These are phyloP conservation scores for Lentinula edodes DNA, from an alignment of 768 basidiomycete species.

Conservation along the genomic window DNA sequence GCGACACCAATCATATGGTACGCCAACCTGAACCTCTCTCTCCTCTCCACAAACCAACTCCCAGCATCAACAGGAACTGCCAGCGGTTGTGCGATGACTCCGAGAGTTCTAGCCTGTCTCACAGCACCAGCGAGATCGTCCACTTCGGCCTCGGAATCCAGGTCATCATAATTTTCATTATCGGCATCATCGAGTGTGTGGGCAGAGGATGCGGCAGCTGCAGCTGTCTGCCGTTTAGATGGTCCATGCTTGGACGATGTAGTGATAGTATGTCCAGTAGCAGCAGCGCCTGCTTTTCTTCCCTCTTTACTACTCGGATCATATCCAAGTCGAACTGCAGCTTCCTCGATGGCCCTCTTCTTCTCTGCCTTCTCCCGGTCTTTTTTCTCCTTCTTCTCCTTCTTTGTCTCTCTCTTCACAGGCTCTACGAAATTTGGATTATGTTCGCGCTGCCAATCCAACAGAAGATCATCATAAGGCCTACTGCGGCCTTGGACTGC, in stretches of 20 bases:
- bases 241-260: not conserved
- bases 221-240: constrained; percentile 23
- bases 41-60: constrained; percentile 76
- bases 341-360: constrained; percentile 67
- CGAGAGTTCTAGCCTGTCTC: constrained; percentile 47
- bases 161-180: constrained; percentile 67
- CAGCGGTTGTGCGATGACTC: constrained; percentile 57
- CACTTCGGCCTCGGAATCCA: constrained; percentile 84
- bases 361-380: constrained; percentile 80
- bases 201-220: constrained; percentile 41
- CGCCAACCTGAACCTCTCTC: constrained; percentile 61
- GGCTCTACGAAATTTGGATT: constrained; percentile 89
- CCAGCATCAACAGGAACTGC: constrained; percentile 71
- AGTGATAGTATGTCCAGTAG: constrained; percentile 6
- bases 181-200: constrained; percentile 51
- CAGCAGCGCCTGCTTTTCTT: constrained; percentile 45
- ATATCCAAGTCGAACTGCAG: constrained; percentile 51
- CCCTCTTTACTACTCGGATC: constrained; percentile 60
- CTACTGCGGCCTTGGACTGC: constrained; percentile 83
- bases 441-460: constrained; percentile 87
- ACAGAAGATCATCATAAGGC: constrained; percentile 77
- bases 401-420: constrained; percentile 80
- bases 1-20: constrained; percentile 50
- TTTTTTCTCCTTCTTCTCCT: constrained; percentile 81
- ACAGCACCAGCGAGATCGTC: constrained; percentile 68